phyloP scores from a whole-genome alignment of 1,284 basidiomycete species.

The Ustilago lituana region DNA sequence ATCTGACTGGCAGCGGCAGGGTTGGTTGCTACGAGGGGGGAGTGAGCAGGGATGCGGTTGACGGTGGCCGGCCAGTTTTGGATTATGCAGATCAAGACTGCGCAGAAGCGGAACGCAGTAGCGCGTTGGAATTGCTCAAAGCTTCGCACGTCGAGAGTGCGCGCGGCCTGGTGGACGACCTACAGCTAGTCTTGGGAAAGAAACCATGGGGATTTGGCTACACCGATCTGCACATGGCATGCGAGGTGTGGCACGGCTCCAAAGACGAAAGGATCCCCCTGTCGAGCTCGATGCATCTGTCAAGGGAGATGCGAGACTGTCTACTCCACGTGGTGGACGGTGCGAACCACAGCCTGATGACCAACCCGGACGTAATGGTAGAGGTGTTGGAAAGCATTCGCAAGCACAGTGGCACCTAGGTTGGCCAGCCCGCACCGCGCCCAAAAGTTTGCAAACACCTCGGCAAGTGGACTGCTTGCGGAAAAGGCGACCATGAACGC shows the following conservation, averaged over 20 bases:
- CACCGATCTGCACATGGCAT: slow-evolving; percentile 77
- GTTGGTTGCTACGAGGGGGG: not conserved
- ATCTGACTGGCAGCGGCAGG: no score
- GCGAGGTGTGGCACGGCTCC: slow-evolving; percentile 91
- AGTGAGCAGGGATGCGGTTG: slow-evolving; percentile 1
- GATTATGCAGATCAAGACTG: not conserved
- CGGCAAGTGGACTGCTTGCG: no score
- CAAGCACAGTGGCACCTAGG: slow-evolving; percentile 1
- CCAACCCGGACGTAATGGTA: slow-evolving; percentile 69
- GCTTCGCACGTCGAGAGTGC: slow-evolving; percentile 94
- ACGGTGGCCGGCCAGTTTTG: slow-evolving; percentile 5
- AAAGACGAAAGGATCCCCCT: slow-evolving; percentile 91
- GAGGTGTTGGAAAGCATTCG: slow-evolving; percentile 57
- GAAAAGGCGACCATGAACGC: no score
- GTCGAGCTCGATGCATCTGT: slow-evolving; percentile 85
- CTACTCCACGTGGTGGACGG: slow-evolving; percentile 82
- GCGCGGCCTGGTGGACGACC: slow-evolving; percentile 87
- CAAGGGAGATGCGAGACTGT: slow-evolving; percentile 82
- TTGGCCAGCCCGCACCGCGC: no score
- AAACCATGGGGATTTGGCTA: slow-evolving; percentile 76
- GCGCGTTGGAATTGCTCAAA: slow-evolving; percentile 80
- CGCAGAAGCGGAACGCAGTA: slow-evolving; percentile 38
- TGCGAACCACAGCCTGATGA: slow-evolving; percentile 92
- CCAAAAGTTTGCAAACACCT: no score
- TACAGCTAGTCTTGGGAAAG: slow-evolving; percentile 85